phyloP scores from a whole-genome alignment of 2,329 filamentous ascomycete species.

The Aspergillus sp. region DNA sequence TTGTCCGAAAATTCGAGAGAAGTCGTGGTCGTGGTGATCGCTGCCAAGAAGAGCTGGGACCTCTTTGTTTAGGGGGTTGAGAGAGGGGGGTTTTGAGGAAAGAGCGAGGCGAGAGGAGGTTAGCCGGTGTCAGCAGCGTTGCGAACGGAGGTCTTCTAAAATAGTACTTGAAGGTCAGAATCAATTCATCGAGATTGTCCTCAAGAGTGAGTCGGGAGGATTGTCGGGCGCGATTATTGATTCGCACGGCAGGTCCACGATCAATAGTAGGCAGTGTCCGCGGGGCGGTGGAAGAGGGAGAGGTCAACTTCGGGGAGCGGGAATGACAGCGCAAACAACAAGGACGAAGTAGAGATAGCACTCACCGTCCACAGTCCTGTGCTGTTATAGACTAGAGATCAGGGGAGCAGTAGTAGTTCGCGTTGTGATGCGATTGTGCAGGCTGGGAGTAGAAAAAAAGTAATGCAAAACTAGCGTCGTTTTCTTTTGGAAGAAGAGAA shows the following conservation, averaged over 20 bases:
- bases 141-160: background rate
- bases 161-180: background rate
- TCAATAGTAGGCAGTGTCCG: background rate
- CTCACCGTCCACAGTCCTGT: background rate
- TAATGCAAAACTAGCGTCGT: too few species aligned
- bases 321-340: background rate
- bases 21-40: background rate
- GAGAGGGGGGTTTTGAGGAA: background rate
- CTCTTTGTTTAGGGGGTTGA: background rate
- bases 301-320: background rate
- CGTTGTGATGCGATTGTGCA: too few species aligned
- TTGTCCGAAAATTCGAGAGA: background rate
- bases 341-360: background rate
- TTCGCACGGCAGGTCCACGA: background rate
- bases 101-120: background rate
- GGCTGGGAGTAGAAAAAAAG: too few species aligned
- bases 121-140: background rate
- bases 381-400: background rate
- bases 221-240: background rate
- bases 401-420: background rate
- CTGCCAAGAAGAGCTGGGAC: background rate
- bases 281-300: background rate
- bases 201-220: background rate
- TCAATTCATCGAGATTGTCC: background rate
- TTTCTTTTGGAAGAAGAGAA: constrained; percentile 2